Evolutionary conservation across 345 rosid genomes (phyloP).

Genomic region (Citrus reticulata): DNA sequence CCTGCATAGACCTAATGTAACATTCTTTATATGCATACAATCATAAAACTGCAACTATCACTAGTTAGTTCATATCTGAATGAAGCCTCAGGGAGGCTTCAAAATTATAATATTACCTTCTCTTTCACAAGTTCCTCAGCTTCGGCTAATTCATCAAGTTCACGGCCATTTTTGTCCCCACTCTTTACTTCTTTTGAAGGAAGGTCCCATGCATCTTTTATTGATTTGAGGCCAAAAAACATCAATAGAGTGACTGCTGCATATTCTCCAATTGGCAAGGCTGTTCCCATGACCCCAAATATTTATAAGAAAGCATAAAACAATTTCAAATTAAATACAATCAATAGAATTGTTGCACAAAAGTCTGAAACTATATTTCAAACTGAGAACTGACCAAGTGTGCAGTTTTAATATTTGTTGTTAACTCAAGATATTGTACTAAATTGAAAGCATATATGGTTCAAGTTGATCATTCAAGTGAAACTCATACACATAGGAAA

Average conservation of each 20-base stretch:
- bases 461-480: neutral
- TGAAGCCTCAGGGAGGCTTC: neutral
- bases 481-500: neutral
- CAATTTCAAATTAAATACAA: neutral
- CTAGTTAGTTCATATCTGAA: neutral
- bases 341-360: neutral
- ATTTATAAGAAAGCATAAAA: constrained; percentile 14
- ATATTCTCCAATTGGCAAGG: constrained; percentile 95
- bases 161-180: constrained; percentile 52
- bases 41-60: neutral
- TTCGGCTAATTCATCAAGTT: constrained; percentile 78
- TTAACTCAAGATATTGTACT: neutral
- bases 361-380: neutral
- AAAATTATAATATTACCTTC: constrained; percentile 38
- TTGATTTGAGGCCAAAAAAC: constrained; percentile 94
- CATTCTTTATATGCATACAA: neutral
- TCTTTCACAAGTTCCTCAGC: constrained; percentile 96
- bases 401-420: neutral
- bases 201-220: constrained; percentile 96
- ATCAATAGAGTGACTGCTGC: constrained; percentile 84
- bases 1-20: neutral
- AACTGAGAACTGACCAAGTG: neutral
- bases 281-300: constrained; percentile 37
- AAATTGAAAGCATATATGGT: neutral
- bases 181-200: constrained; percentile 51